Percentiles rank a stretch among this genome's conserved stretches.
phyloP scores from a whole-genome alignment of 352 stramenopile genomes.

The Pythium myriotylum region DNA sequence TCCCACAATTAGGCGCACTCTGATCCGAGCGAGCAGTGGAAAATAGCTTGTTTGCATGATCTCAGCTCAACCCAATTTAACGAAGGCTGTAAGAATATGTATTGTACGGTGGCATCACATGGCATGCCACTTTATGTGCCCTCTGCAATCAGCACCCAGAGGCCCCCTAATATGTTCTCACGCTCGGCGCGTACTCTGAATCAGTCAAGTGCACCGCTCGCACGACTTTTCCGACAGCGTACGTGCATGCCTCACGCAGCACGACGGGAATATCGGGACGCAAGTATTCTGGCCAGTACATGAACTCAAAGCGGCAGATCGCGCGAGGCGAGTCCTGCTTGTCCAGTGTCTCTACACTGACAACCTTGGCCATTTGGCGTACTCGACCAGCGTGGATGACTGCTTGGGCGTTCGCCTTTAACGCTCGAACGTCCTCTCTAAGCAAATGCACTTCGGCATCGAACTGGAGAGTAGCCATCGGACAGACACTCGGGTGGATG shows the following conservation, averaged over 20 bases:
- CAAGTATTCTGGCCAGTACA: constrained; percentile 88
- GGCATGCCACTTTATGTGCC: neutral
- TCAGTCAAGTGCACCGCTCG: constrained; percentile 52
- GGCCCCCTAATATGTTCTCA: constrained; percentile 37
- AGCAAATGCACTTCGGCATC: constrained; percentile 80
- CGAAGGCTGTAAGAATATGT: no score
- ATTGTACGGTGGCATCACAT: no score
- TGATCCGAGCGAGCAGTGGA: neutral
- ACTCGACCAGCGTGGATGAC: constrained; percentile 85
- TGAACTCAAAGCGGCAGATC: constrained; percentile 84
- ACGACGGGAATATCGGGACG: constrained; percentile 78
- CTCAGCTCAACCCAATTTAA: no score
- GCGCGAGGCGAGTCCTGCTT: constrained; percentile 29
- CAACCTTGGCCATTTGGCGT: constrained; percentile 80
- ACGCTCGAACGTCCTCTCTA: constrained; percentile 40
- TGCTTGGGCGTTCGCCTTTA: constrained; percentile 77
- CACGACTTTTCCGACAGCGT: constrained; percentile 73
- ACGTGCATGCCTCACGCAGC: constrained; percentile 60
- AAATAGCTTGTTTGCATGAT: no score
- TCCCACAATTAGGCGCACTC: constrained; percentile 1
- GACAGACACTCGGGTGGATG: constrained; percentile 63
- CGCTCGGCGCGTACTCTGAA: constrained; percentile 39
- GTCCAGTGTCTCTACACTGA: constrained; percentile 39
- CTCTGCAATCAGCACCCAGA: no score
- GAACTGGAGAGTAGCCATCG: constrained; percentile 69